Percentiles rank a stretch among this genome's conserved stretches.
phyloP scores from a whole-genome alignment of 1,284 basidiomycete genomes.

The Pseudozyma sp. region DNA sequence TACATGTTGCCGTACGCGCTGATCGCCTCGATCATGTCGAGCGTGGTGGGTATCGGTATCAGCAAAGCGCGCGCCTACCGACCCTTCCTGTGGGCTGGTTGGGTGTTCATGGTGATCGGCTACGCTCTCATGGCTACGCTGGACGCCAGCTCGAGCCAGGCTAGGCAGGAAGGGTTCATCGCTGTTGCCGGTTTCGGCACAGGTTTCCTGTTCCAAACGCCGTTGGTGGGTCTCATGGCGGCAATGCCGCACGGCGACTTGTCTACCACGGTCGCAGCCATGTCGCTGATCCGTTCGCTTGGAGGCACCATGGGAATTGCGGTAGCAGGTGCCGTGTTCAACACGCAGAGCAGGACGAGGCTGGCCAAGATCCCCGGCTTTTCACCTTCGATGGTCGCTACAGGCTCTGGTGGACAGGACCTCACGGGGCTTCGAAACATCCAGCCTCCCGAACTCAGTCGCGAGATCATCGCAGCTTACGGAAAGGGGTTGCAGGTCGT shows the following conservation, averaged over 20 bases:
- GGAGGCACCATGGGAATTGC: constrained; percentile 61
- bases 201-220: constrained; percentile 63
- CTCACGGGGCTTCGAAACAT: constrained; percentile 37
- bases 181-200: constrained; percentile 57
- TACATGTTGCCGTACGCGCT: constrained; percentile 81
- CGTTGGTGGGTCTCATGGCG: constrained; percentile 56
- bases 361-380: constrained; percentile 33
- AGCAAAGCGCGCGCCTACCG: constrained; percentile 77
- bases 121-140: constrained; percentile 53
- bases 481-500: constrained; percentile 77
- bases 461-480: constrained; percentile 77
- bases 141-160: constrained; percentile 28
- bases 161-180: constrained; percentile 45
- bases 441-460: constrained; percentile 66
- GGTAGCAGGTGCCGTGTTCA: constrained; percentile 55
- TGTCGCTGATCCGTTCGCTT: constrained; percentile 52
- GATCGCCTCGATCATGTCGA: constrained; percentile 74
- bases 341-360: constrained; percentile 39
- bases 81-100: constrained; percentile 74
- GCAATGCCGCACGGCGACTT: constrained; percentile 59
- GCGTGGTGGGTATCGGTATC: constrained; percentile 75
- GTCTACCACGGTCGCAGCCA: constrained; percentile 46
- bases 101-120: constrained; percentile 51
- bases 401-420: constrained; percentile 40
- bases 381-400: constrained; percentile 15